Percentiles rank a stretch among this genome's conserved stretches.
Conservation (phyloP, 129 eudicot species). For the Glebionis coronaria region DNA sequence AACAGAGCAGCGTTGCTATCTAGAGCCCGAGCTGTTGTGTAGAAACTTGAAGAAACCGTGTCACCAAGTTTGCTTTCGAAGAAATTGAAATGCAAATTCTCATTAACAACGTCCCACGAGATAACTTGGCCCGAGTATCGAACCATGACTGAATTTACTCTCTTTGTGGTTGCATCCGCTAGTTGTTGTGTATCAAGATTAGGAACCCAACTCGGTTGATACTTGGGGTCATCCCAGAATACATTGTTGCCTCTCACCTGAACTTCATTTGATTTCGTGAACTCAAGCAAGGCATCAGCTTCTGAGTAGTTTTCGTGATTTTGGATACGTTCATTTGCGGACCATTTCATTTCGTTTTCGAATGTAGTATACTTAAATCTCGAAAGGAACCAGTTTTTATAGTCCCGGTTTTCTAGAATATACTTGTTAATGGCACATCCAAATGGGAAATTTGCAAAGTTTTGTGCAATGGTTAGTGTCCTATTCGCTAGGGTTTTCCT, state of each 20-base stretch:
- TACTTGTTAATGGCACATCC: constrained; percentile 55
- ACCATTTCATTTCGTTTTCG: constrained; percentile 72
- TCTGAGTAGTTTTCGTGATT: constrained; percentile 36
- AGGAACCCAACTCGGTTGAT: constrained; percentile 48
- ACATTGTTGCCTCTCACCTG: constrained; percentile 68
- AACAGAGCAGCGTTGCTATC: constrained; percentile 39
- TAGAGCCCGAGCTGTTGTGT: constrained; percentile 16
- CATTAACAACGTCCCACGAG: constrained; percentile 80
- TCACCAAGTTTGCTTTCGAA: constrained; percentile 52
- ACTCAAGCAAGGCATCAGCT: constrained; percentile 43
- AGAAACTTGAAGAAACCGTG: constrained; percentile 27
- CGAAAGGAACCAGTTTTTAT: constrained; percentile 60
- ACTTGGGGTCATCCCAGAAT: constrained; percentile 56
- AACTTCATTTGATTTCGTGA: constrained; percentile 37
- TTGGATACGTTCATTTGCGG: constrained; percentile 31
- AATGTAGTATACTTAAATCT: constrained; percentile 56
- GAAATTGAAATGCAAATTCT: constrained; percentile 57
- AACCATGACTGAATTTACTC: constrained; percentile 41
- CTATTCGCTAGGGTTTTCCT: constrained; percentile 40
- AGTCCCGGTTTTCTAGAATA: constrained; percentile 43
- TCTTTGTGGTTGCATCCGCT: constrained; percentile 19
- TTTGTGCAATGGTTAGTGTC: constrained; percentile 34
- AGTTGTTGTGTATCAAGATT: constrained; percentile 30
- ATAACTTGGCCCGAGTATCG: constrained; percentile 48
- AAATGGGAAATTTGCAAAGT: constrained; percentile 39